Evolutionary conservation across 306 rosid species (phyloP), one percentile per base, ranked within the genome.

Genomic region (Lathyrus sativus): DNA sequence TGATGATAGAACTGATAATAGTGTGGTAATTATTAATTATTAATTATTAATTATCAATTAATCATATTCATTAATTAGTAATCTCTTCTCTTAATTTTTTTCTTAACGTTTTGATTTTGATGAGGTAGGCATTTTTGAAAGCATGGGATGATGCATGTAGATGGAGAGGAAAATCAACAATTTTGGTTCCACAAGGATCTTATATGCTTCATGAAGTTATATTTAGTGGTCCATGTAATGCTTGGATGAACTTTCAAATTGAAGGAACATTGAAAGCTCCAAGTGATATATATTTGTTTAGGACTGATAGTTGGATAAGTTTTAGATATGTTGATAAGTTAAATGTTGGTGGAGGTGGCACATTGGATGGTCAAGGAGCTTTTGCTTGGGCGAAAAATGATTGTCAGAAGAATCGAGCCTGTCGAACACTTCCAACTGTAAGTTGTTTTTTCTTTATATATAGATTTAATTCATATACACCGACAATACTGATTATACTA

Each of bases 201-300:
- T 87, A 59, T 75, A 44, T 45, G 79, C 45, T 85, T 24, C 44
- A 62, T 10, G 28, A 64, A 9, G 73, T 82, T 6, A 7, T 17
- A 3, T 90, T 90, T 56, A 19, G 14, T 3, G 91, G 89, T 68
- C 91, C 85, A 45, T 87, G 95, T 72, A 62, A 78, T 6, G 86
- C 84, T 71, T 45, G 33, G 3, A 80, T 35, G 0, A 65, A 46
- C 2, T 85, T 90, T 69, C 9, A 55, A 45, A 60, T 87, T 7
- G 3, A 29, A 42, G 95, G 91, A 31, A 5, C 42, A 63, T 46
- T 90, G 41, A 72, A 19, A 64, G 95, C 96, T 65, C 65, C 89
- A 4, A 53, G 60, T 10, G 49, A 75, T 64, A 82, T 68, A 37
- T 61, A 78, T n/a, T 61, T 43, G 5, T 9, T 54, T 13, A 12